These are phyloP conservation scores for Fomes fomentarius DNA, from an alignment of 1,284 basidiomycete species.

Conservation along the genomic window DNA sequence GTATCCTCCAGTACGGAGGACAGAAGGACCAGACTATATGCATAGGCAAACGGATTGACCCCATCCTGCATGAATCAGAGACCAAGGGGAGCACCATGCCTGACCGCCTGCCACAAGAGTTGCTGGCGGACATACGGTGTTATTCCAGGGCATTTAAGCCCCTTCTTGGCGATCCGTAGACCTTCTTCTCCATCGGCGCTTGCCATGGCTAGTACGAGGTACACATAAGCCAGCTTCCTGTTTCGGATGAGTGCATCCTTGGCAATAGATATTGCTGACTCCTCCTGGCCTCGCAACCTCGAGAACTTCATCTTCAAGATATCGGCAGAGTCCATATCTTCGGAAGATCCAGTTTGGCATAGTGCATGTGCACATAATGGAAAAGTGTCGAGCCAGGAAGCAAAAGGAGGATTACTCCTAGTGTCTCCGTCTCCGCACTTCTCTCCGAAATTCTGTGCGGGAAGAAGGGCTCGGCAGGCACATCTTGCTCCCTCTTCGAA, in stretches of 20 bases:
- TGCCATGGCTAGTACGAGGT: constrained; percentile 53
- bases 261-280: constrained; percentile 43
- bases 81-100: neutral
- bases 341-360: neutral
- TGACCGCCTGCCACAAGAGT: neutral
- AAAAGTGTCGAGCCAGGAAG: neutral
- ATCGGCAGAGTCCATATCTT: neutral
- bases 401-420: neutral
- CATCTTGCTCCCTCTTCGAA: too few relatives aligned
- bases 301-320: neutral
- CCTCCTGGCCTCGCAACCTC: neutral
- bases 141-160: constrained; percentile 41
- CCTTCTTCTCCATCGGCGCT: constrained; percentile 29
- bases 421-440: too few relatives aligned
- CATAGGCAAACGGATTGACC: too few relatives aligned
- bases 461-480: too few relatives aligned
- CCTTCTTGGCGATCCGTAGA: constrained; percentile 55
- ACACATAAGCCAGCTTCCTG: constrained; percentile 58
- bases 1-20: neutral
- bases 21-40: neutral
- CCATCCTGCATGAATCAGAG: neutral
- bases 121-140: constrained; percentile 18
- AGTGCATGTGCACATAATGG: neutral
- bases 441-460: too few relatives aligned
- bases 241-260: constrained; percentile 49